Conservation (phyloP, 176 grass and related monocot species). For the Metroxylon sagu region DNA sequence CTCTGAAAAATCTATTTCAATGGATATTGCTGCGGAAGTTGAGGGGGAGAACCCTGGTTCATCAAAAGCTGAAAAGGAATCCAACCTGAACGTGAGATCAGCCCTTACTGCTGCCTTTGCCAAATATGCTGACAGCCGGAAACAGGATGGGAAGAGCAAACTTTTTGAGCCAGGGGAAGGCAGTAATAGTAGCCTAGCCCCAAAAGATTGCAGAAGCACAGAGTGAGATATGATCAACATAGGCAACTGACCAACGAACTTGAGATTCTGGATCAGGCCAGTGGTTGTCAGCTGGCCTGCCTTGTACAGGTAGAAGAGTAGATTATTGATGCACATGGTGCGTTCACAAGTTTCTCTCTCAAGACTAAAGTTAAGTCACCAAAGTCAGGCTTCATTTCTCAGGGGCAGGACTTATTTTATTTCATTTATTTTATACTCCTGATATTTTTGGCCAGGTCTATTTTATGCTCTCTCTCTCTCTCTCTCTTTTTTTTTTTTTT, state of each 20-base stretch:
- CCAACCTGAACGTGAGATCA: constrained; percentile 45
- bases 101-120: constrained; percentile 58
- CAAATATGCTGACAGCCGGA: constrained; percentile 63
- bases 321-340: too few relatives aligned
- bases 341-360: too few relatives aligned
- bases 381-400: too few relatives aligned
- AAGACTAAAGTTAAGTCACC: too few relatives aligned
- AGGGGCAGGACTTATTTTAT: too few relatives aligned
- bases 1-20: constrained; percentile 22
- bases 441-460: too few relatives aligned
- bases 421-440: too few relatives aligned
- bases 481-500: too few relatives aligned
- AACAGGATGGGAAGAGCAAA: constrained; percentile 14
- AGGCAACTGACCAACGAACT: background rate
- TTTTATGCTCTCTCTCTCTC: too few relatives aligned
- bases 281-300: too few relatives aligned
- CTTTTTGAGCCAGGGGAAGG: constrained; percentile 22
- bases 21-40: constrained; percentile 14
- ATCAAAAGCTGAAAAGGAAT: constrained; percentile 31
- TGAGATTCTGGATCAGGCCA: too few relatives aligned
- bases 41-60: constrained; percentile 2
- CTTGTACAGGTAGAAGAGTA: too few relatives aligned
- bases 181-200: background rate
- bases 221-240: constrained; percentile 11
- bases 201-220: constrained; percentile 30